A percentile compares a stretch with the other conserved stretches of the same genome.
Evolutionary conservation across 257 asterid genomes (phyloP).

Genomic region (Eustoma russellianum): DNA sequence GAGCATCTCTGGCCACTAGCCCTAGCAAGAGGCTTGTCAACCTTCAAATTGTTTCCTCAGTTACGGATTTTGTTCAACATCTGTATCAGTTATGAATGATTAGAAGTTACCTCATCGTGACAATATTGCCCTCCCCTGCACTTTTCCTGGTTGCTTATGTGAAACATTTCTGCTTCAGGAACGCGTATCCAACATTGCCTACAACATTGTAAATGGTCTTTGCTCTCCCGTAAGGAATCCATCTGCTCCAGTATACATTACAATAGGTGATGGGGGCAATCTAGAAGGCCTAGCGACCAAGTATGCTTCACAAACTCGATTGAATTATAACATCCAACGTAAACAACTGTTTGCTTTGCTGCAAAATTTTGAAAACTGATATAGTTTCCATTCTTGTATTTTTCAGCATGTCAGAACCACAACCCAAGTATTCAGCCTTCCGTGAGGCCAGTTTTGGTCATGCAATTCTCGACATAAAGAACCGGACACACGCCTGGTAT

Average conservation of each 20-base stretch:
- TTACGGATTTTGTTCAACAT: too few relatives aligned
- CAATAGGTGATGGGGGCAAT: conserved; percentile 74
- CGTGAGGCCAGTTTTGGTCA: conserved; percentile 97
- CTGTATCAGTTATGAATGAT: too few relatives aligned
- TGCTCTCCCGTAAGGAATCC: conserved; percentile 40
- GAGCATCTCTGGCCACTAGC: too few relatives aligned
- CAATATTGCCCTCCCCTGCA: too few relatives aligned
- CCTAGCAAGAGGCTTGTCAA: too few relatives aligned
- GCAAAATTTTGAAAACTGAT: neutral
- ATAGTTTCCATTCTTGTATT: neutral
- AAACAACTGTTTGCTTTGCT: neutral
- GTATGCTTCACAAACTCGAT: conserved; percentile 21
- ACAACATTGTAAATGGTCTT: conserved; percentile 37
- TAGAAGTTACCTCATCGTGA: too few relatives aligned
- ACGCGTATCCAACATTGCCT: conserved; percentile 51
- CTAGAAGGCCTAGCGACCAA: conserved; percentile 52
- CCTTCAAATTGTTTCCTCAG: too few relatives aligned
- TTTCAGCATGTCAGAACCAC: conserved; percentile 81
- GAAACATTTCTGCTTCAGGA: conserved; percentile 20
- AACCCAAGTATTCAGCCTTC: conserved; percentile 74
- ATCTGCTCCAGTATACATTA: conserved; percentile 61
- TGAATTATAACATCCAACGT: conserved; percentile 11
- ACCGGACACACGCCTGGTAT: conserved; percentile 67
- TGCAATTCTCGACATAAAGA: conserved; percentile 60
- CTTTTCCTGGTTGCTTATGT: too few relatives aligned